phyloP scores from a whole-genome alignment of 177 flowering plant genomes.

The Vitis hybrid region DNA sequence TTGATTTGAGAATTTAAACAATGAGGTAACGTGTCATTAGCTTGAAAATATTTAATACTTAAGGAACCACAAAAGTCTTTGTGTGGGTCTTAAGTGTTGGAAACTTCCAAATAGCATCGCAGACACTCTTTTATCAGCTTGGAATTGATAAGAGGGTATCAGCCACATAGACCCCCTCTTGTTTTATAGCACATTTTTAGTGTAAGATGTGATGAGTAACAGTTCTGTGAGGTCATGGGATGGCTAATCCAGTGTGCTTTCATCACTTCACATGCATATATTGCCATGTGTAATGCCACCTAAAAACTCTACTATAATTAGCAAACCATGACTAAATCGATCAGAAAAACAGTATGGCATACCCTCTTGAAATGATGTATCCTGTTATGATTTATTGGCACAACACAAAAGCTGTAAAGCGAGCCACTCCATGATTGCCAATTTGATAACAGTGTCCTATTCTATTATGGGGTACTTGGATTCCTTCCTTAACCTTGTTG shows the following conservation, averaged over 20 bases:
- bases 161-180: constrained; percentile 14
- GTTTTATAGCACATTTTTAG: constrained; percentile 18
- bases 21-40: neutral
- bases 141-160: constrained; percentile 10
- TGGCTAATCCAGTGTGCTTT: neutral
- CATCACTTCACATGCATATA: neutral
- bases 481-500: constrained; percentile 1
- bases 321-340: constrained; percentile 8
- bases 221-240: constrained; percentile 1
- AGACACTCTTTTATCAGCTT: constrained; percentile 11
- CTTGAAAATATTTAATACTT: neutral
- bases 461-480: constrained; percentile 15
- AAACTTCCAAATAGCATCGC: constrained; percentile 15
- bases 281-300: constrained; percentile 18
- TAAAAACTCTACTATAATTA: constrained; percentile 12
- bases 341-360: constrained; percentile 1
- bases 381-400: constrained; percentile 6
- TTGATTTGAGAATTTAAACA: constrained; percentile 13
- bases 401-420: constrained; percentile 20
- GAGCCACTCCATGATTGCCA: constrained; percentile 20
- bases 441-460: constrained; percentile 15
- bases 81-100: constrained; percentile 5
- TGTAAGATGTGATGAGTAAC: constrained; percentile 7
- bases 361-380: constrained; percentile 5
- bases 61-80: neutral